Evolutionary conservation across 805 yeast genomes (phyloP).

Genomic region (Pichia ethanolica): DNA sequence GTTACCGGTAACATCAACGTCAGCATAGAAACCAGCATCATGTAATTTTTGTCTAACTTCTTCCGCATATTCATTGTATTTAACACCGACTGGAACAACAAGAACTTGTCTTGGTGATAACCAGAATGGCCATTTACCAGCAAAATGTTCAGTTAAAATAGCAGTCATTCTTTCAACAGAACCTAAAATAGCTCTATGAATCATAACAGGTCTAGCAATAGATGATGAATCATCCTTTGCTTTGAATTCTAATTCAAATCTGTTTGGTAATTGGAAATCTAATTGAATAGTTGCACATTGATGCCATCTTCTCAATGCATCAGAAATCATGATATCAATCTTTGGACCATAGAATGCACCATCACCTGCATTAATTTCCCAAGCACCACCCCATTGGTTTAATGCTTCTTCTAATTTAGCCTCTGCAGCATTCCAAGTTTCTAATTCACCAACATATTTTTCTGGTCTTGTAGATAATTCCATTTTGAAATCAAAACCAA

Average conservation of each 20-base stretch:
- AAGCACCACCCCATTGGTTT: slow-evolving; percentile 76
- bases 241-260: slow-evolving; percentile 87
- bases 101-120: slow-evolving; percentile 97
- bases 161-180: slow-evolving; percentile 99
- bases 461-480: slow-evolving; percentile 97
- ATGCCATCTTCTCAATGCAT: slow-evolving; percentile 93
- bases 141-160: slow-evolving; percentile 93
- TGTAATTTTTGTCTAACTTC: slow-evolving; percentile 63
- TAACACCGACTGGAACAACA: slow-evolving; percentile 95
- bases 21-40: slow-evolving; percentile 78
- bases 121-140: slow-evolving; percentile 99
- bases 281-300: slow-evolving; percentile 98
- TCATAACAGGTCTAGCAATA: slow-evolving; percentile 91
- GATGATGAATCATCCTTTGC: slow-evolving; percentile 54
- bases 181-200: slow-evolving; percentile 97
- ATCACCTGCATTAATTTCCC: slow-evolving; percentile 96
- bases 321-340: slow-evolving; percentile 93
- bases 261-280: slow-evolving; percentile 94
- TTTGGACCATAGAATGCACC: slow-evolving; percentile 96
- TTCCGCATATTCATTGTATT: slow-evolving; percentile 85
- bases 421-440: slow-evolving; percentile 93
- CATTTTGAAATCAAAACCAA: slow-evolving; percentile 94
- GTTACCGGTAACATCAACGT: slow-evolving; percentile 89
- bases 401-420: slow-evolving; percentile 73
- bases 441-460: slow-evolving; percentile 87